phyloP scores from a whole-genome alignment of 2,329 filamentous ascomycete species.

The Lasiodiplodia citricola region DNA sequence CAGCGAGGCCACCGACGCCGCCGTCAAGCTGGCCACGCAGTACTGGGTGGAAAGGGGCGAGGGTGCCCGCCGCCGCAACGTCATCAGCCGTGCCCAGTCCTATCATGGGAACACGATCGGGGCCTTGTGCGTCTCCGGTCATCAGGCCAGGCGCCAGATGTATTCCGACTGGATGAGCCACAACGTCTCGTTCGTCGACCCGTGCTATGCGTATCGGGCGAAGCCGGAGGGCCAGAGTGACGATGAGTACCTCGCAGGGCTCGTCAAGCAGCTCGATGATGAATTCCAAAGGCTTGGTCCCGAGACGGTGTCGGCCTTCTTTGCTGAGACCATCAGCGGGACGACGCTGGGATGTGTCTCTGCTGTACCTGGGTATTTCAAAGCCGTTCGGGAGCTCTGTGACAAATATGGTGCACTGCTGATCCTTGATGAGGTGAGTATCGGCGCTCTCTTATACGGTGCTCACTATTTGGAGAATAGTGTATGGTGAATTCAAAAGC shows the following conservation, averaged over 20 bases:
- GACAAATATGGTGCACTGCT: slow-evolving; percentile 61
- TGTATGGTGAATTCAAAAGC: not conserved
- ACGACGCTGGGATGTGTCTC: slow-evolving; percentile 59
- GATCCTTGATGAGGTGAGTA: slow-evolving; percentile 50
- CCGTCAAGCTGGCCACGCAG: slow-evolving; percentile 56
- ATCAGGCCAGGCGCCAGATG: slow-evolving; percentile 40
- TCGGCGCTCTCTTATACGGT: not conserved
- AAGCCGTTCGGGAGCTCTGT: slow-evolving; percentile 60
- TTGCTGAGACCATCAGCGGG: slow-evolving; percentile 58
- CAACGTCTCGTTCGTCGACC: slow-evolving; percentile 37
- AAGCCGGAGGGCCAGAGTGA: slow-evolving; percentile 44
- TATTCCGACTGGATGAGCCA: slow-evolving; percentile 40
- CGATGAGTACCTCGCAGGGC: slow-evolving; percentile 46
- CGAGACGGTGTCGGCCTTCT: slow-evolving; percentile 54
- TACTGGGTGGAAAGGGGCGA: slow-evolving; percentile 50
- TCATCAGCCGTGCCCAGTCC: slow-evolving; percentile 53
- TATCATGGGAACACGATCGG: slow-evolving; percentile 61
- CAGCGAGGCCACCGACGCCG: slow-evolving; percentile 53
- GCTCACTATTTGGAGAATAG: not conserved
- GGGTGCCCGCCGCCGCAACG: slow-evolving; percentile 40
- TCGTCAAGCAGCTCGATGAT: slow-evolving; percentile 48
- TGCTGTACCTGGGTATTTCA: slow-evolving; percentile 59
- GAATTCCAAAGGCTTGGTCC: slow-evolving; percentile 48
- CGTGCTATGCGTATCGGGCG: slow-evolving; percentile 45
- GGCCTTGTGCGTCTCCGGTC: slow-evolving; percentile 49